Percentiles rank a stretch among this genome's conserved stretches.
phyloP scores from a whole-genome alignment of 106 monocot genomes.

The Dendrobium nobile region DNA sequence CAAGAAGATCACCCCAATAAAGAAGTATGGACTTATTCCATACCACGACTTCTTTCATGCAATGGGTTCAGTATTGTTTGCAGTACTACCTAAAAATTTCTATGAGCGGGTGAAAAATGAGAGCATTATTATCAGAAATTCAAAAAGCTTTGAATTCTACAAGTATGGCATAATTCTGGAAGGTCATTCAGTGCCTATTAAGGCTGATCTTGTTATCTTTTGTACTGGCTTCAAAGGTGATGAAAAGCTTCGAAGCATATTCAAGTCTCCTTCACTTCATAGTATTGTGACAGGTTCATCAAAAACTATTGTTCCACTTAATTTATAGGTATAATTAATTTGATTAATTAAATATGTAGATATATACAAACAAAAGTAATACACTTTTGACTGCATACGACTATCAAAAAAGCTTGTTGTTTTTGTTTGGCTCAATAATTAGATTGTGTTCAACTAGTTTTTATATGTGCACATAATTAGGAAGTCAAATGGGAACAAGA shows the following conservation, averaged over 20 bases:
- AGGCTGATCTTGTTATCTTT: conserved; percentile 58
- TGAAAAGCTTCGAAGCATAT: conserved; percentile 51
- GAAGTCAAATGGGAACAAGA: too few relatives aligned
- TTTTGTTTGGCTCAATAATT: too few relatives aligned
- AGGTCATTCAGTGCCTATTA: conserved; percentile 17
- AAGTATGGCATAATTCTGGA: conserved; percentile 38
- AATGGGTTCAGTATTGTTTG: conserved; percentile 12
- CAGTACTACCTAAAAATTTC: conserved; percentile 39
- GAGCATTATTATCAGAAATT: conserved; percentile 46
- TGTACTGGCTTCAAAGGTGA: conserved; percentile 70
- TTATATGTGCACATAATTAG: too few relatives aligned
- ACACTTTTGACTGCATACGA: too few relatives aligned
- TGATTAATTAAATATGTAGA: too few relatives aligned
- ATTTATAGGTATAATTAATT: conserved; percentile 43
- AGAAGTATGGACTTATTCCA: conserved; percentile 61
- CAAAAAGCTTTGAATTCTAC: conserved; percentile 40
- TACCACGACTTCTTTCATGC: conserved; percentile 43
- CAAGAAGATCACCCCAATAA: conserved; percentile 36
- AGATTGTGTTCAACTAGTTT: too few relatives aligned
- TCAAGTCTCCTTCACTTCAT: conserved; percentile 26
- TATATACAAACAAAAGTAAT: too few relatives aligned
- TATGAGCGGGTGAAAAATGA: conserved; percentile 63
- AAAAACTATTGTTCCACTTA: conserved; percentile 33
- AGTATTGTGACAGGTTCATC: conserved; percentile 21
- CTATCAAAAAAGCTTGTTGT: too few relatives aligned